Evolutionary conservation across 768 basidiomycete species (phyloP).

Genomic region (Tremella mesenterica): DNA sequence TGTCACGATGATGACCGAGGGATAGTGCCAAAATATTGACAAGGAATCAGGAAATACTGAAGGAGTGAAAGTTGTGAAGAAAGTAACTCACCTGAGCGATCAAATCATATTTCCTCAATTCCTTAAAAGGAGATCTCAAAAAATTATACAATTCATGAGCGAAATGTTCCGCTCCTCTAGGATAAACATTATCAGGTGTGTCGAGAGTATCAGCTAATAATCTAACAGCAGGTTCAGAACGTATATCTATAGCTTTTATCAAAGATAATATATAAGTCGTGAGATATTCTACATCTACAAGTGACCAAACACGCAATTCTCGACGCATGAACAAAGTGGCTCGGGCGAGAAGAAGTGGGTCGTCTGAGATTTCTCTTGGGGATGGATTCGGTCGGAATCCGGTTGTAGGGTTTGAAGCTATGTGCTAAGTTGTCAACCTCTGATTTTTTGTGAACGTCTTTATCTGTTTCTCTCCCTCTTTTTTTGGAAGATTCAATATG

Average conservation of each 20-base stretch:
- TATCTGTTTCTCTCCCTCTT: too few relatives aligned
- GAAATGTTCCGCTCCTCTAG: constrained; percentile 80
- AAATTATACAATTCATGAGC: constrained; percentile 88
- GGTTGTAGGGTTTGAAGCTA: constrained; percentile 77
- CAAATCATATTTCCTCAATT: constrained; percentile 71
- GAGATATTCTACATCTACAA: constrained; percentile 89
- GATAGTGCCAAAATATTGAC: too few relatives aligned
- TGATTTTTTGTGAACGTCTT: constrained; percentile 9
- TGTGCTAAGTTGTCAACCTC: constrained; percentile 55
- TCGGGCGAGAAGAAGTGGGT: constrained; percentile 56
- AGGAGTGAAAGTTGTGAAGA: too few relatives aligned
- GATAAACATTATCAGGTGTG: constrained; percentile 50
- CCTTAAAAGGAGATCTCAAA: constrained; percentile 77
- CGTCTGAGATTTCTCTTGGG: constrained; percentile 70
- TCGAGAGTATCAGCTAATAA: constrained; percentile 79
- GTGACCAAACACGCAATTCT: constrained; percentile 78
- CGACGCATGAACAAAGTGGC: constrained; percentile 73
- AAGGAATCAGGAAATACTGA: too few relatives aligned
- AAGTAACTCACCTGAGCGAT: constrained; percentile 59
- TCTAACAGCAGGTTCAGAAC: constrained; percentile 67
- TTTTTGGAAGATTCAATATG: too few relatives aligned
- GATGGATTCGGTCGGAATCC: constrained; percentile 85
- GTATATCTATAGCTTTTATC: constrained; percentile 87
- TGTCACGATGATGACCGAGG: too few relatives aligned
- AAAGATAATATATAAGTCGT: constrained; percentile 79